Percentiles rank a stretch among this genome's conserved stretches.
phyloP scores from a whole-genome alignment of 345 rosid genomes.

The Gossypium mustelinum region DNA sequence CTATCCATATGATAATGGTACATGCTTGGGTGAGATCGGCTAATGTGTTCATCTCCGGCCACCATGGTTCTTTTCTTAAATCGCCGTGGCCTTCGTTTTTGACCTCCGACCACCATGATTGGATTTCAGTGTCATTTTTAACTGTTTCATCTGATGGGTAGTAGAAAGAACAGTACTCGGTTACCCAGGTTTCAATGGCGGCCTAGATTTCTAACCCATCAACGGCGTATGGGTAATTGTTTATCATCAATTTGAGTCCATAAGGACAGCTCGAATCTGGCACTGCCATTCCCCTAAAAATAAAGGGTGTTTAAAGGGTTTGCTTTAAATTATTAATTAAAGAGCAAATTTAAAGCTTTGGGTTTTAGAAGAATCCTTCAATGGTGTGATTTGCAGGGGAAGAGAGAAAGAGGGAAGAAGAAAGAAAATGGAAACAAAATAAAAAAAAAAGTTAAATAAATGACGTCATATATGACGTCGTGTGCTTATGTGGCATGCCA shows the following conservation, averaged over 20 bases:
- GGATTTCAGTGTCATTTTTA: slow-evolving; percentile 11
- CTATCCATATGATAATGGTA: slow-evolving; percentile 80
- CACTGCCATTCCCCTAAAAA: too few species aligned
- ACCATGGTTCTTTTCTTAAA: slow-evolving; percentile 61
- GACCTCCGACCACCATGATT: slow-evolving; percentile 31
- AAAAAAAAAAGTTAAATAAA: too few species aligned
- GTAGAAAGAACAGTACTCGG: slow-evolving; percentile 67
- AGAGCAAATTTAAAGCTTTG: too few species aligned
- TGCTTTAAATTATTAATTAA: too few species aligned
- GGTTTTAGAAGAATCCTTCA: too few species aligned
- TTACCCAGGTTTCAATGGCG: slow-evolving; percentile 78
- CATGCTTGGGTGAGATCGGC: slow-evolving; percentile 60
- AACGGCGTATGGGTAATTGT: slow-evolving; percentile 83
- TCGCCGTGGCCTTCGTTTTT: slow-evolving; percentile 75
- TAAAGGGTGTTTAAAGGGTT: too few species aligned
- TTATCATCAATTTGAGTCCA: slow-evolving; percentile 65
- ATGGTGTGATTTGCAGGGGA: too few species aligned
- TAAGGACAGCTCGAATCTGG: background rate
- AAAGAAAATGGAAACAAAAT: too few species aligned
- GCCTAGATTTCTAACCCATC: slow-evolving; percentile 93
- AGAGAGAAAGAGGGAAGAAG: too few species aligned
- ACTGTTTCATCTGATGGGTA: slow-evolving; percentile 54
- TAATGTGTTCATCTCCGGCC: slow-evolving; percentile 61
- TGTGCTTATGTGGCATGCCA: too few species aligned
- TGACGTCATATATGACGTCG: too few species aligned